A percentile compares a stretch with the other conserved stretches of the same genome.
These are phyloP conservation scores for Penicillium ucsense DNA, from an alignment of 495 filamentous ascomycete genomes.

Conservation along the genomic window DNA sequence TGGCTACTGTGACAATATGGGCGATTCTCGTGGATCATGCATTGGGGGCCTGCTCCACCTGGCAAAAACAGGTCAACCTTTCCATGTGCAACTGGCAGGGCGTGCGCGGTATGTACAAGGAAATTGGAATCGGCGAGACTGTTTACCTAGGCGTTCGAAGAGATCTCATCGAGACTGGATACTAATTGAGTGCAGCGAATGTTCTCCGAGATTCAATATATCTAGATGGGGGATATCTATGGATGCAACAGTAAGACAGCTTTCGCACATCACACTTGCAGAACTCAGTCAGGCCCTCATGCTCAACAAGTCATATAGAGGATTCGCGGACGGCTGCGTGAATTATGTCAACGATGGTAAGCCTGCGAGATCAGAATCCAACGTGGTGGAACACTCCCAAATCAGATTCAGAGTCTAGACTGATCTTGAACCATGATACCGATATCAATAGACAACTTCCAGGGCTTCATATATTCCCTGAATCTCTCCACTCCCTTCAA, in stretches of 20 bases:
- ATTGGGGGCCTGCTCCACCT: conserved; percentile 7
- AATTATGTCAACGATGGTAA: conserved; percentile 6
- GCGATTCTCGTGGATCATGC: conserved; percentile 10
- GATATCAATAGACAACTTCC: conserved; percentile 33
- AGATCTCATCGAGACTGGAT: too few species aligned
- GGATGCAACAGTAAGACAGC: conserved; percentile 27
- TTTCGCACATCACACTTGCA: too few species aligned
- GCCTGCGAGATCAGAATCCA: neutral
- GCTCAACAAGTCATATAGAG: conserved; percentile 7
- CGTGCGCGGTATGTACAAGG: conserved; percentile 33
- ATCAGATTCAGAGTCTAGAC: neutral
- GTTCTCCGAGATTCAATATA: conserved; percentile 58
- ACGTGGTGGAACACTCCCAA: neutral
- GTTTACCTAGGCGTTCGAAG: too few species aligned
- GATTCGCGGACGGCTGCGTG: conserved; percentile 15
- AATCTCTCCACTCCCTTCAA: conserved; percentile 45
- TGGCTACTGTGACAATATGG: conserved; percentile 2
- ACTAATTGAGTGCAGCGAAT: conserved; percentile 32
- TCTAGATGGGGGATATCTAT: conserved; percentile 54
- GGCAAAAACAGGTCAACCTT: conserved; percentile 31
- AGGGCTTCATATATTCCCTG: conserved; percentile 26
- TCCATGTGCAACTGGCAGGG: conserved; percentile 50
- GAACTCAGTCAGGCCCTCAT: too few species aligned
- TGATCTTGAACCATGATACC: conserved; percentile 9
- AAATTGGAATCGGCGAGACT: neutral